Evolutionary conservation across 2,329 filamentous ascomycete species (phyloP), one percentile per base, ranked within the genome.

Genomic region (Fusarium bactridioides): DNA sequence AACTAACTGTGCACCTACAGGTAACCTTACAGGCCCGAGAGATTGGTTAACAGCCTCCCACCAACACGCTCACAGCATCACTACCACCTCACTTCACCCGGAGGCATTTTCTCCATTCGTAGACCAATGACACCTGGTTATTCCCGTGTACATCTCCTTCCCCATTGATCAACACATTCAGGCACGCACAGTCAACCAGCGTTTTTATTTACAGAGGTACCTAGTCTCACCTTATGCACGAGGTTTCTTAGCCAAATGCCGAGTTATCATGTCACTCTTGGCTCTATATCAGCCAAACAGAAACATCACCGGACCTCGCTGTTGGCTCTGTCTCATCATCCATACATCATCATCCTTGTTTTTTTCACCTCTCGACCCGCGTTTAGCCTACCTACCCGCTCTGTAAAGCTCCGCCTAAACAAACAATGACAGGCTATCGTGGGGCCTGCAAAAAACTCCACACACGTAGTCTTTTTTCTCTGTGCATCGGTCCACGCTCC

Each of bases 341-440:
- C 29, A 47, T 61, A 47, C 69, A 65, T 72, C 56, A 65, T 72
- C 56, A 72, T 72, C 57, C 65, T 41, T 55, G 71, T 58, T 67
- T 53, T 53, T 67, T 72, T 15, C 10, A 64, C 67, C 61, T 41
- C 37, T 43, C 53, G 62, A 61, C 74, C 70, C 72, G 73, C 63
- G 63, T 75, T 74, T 76, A 77, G 75, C 72, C 62, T 75, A 74
- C 67, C 75, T 75, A 74, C 67, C 75, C 75, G 74, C 75, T 69
- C 61, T 65, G 55, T 63, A 67, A 33, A 73, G 71, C 70, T 67
- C 63, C 57, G 37, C 61, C 64, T 56, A 64, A 68, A 64, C 51
- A 59, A 45, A 50, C 43, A 59, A 51, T 48, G 51, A 59, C 58
- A 65, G 64, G 69, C 69, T 68, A 53, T 55, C 43, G 50, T 70